Evolutionary conservation across 1,139 yeast genomes (phyloP).

Genomic region (Pichia sp.): DNA sequence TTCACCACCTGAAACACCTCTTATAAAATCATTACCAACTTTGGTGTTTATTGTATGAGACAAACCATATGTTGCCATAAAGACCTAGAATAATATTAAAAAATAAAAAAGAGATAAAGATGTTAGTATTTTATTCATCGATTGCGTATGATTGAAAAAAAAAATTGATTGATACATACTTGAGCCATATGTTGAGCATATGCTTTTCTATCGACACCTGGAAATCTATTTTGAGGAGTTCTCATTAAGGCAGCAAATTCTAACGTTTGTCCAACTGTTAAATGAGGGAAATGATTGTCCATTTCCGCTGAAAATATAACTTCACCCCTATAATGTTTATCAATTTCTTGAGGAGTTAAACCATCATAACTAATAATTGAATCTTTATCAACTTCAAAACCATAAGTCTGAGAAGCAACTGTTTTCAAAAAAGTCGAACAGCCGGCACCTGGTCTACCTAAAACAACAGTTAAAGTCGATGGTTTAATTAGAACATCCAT

Average conservation of each 20-base stretch:
- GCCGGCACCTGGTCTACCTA: constrained; percentile 85
- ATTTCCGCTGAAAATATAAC: constrained; percentile 68
- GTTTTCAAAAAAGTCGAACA: constrained; percentile 75
- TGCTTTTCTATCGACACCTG: constrained; percentile 49
- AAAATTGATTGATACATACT: constrained; percentile 8
- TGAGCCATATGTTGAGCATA: constrained; percentile 60
- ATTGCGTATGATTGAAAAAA: not conserved
- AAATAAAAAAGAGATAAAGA: not conserved
- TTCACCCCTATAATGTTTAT: constrained; percentile 54
- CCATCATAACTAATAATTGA: constrained; percentile 44
- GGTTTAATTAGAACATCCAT: constrained; percentile 66
- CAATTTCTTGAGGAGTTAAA: constrained; percentile 42
- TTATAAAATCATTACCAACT: constrained; percentile 40
- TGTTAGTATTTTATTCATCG: constrained; percentile 2
- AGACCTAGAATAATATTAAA: constrained; percentile 36
- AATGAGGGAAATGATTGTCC: constrained; percentile 66
- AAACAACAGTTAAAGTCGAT: constrained; percentile 71
- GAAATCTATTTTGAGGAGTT: constrained; percentile 60
- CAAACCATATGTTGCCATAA: constrained; percentile 70
- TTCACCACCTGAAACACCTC: constrained; percentile 47
- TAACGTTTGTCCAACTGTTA: constrained; percentile 67
- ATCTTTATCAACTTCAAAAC: constrained; percentile 52
- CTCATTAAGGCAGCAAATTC: constrained; percentile 57
- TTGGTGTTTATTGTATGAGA: constrained; percentile 43
- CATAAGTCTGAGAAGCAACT: constrained; percentile 64